These are phyloP conservation scores for Thermoascus crustaceus DNA, from an alignment of 2,329 filamentous ascomycete species.

Conservation along the genomic window DNA sequence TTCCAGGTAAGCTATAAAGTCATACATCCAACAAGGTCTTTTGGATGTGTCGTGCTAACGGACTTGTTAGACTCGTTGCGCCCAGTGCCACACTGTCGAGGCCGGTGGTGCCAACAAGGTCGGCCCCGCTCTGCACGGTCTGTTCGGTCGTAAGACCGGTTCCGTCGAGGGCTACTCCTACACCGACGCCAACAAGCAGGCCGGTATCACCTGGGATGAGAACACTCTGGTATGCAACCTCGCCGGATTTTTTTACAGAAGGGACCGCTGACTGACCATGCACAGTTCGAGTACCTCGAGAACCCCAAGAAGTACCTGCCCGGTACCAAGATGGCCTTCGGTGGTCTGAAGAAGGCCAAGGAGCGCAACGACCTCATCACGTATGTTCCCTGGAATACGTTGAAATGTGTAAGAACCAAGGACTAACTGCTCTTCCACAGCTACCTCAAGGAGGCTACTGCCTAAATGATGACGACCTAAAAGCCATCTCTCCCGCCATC, in stretches of 20 bases:
- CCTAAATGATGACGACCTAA: constrained; percentile 22
- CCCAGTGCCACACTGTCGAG: constrained; percentile 97
- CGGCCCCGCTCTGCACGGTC: constrained; percentile 91
- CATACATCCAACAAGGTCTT: neutral
- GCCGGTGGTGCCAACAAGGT: constrained; percentile 91
- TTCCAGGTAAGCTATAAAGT: constrained; percentile 62
- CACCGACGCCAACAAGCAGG: constrained; percentile 99
- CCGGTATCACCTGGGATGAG: constrained; percentile 84
- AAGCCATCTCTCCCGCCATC: neutral
- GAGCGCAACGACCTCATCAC: constrained; percentile 98
- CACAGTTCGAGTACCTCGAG: constrained; percentile 92
- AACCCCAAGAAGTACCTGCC: constrained; percentile 99
- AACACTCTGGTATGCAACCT: constrained; percentile 62
- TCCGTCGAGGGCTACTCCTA: constrained; percentile 88
- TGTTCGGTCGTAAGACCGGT: constrained; percentile 94
- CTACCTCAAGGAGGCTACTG: constrained; percentile 31
- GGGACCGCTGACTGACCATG: constrained; percentile 9
- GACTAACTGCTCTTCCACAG: constrained; percentile 14
- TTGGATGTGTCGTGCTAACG: constrained; percentile 9
- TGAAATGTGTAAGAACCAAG: neutral
- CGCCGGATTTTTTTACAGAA: neutral
- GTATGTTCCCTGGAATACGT: constrained; percentile 47
- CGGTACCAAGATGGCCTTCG: constrained; percentile 99
- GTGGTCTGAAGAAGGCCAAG: constrained; percentile 99
- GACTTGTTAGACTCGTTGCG: constrained; percentile 66